phyloP scores from a whole-genome alignment of 73 alveolate species.

The Breviolum minutum region DNA sequence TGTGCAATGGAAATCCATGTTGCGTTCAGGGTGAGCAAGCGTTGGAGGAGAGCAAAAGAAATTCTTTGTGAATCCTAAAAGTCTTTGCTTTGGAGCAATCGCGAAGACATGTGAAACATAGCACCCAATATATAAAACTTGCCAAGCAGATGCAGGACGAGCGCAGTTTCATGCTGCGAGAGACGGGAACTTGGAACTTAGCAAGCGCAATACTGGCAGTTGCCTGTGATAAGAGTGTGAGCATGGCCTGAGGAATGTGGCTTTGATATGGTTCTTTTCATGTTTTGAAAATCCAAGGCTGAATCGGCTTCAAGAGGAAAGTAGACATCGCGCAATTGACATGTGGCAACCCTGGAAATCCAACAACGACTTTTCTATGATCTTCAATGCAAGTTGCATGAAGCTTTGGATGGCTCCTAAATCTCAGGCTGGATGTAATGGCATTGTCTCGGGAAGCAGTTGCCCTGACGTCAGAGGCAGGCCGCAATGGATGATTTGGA shows the following conservation, averaged over 20 bases:
- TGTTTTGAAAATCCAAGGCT: not conserved
- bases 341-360: not conserved
- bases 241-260: not conserved
- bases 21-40: constrained; percentile 3
- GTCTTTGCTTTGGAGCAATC: too few species aligned
- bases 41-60: constrained; percentile 19
- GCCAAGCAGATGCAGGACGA: not conserved
- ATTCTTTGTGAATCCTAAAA: too few species aligned
- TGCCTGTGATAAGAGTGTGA: not conserved
- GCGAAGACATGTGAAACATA: too few species aligned
- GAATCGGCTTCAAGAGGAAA: constrained; percentile 34
- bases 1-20: not conserved
- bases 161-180: constrained; percentile 66
- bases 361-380: not conserved
- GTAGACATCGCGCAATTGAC: constrained; percentile 49
- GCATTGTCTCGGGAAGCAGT: constrained; percentile 29
- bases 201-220: not conserved
- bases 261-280: not conserved
- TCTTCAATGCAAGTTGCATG: not conserved
- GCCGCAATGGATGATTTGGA: not conserved
- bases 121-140: too few species aligned
- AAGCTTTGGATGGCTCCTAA: not conserved
- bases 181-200: not conserved
- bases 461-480: not conserved
- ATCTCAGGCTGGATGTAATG: constrained; percentile 49